Conservation (phyloP, 805 yeast genomes). For the Ogataea haglerorum region DNA sequence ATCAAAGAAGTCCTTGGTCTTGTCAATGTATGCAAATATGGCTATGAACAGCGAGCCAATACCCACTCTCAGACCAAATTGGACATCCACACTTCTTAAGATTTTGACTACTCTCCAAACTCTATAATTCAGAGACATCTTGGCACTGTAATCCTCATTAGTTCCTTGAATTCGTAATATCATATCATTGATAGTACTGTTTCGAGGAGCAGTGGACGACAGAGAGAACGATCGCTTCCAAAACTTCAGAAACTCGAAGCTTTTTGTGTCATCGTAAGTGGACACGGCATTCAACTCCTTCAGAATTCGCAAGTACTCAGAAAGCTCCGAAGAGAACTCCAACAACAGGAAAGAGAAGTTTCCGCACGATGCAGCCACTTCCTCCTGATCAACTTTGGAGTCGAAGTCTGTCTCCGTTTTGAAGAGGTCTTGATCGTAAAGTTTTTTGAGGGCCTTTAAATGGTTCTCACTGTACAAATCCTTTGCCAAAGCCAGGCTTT, state of each 20-base stretch:
- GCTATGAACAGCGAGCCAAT: slow-evolving; percentile 69
- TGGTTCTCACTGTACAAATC: slow-evolving; percentile 57
- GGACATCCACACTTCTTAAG: slow-evolving; percentile 63
- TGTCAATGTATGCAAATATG: slow-evolving; percentile 60
- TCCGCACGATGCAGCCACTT: slow-evolving; percentile 81
- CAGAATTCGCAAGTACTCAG: slow-evolving; percentile 42
- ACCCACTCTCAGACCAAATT: slow-evolving; percentile 77
- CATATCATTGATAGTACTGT: slow-evolving; percentile 35
- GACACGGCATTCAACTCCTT: slow-evolving; percentile 26
- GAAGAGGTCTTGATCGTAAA: slow-evolving; percentile 57
- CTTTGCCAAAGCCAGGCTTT: slow-evolving; percentile 48
- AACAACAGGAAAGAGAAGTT: slow-evolving; percentile 66
- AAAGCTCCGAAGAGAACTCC: slow-evolving; percentile 58
- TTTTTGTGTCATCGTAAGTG: slow-evolving; percentile 14
- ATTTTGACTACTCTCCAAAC: slow-evolving; percentile 50
- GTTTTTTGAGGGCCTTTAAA: slow-evolving; percentile 48
- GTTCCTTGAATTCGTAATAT: slow-evolving; percentile 20
- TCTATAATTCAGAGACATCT: slow-evolving; percentile 26
- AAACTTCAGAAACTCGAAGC: slow-evolving; percentile 53
- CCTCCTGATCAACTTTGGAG: slow-evolving; percentile 63
- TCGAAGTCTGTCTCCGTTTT: slow-evolving; percentile 35
- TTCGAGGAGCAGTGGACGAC: neutral
- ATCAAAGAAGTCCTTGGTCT: slow-evolving; percentile 50
- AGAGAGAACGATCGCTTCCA: slow-evolving; percentile 37
- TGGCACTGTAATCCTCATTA: slow-evolving; percentile 7